A percentile compares a stretch with the other conserved stretches of the same genome.
Conservation (phyloP, 352 stramenopile genomes). For the Globisporangium acanthophoron region DNA sequence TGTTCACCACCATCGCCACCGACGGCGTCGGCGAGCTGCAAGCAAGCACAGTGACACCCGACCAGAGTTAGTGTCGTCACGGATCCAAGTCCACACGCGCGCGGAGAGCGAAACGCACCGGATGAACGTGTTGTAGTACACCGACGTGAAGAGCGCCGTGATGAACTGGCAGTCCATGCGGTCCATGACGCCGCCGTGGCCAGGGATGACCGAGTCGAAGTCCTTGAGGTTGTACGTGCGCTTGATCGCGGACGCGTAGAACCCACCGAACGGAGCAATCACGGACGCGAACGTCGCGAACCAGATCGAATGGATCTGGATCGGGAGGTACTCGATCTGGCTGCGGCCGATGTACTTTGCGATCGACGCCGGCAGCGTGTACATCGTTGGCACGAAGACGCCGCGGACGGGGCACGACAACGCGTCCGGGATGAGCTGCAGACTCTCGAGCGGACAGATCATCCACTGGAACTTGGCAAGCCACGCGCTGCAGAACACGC, state of each 20-base stretch:
- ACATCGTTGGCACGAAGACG: slow-evolving; percentile 56
- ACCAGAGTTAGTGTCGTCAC: neutral
- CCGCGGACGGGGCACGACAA: slow-evolving; percentile 55
- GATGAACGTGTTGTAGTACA: slow-evolving; percentile 98
- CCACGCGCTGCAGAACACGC: slow-evolving; percentile 89
- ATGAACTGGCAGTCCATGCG: slow-evolving; percentile 97
- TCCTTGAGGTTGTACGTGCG: slow-evolving; percentile 99
- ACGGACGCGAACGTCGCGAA: slow-evolving; percentile 97
- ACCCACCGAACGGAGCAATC: slow-evolving; percentile 98
- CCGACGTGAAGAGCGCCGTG: slow-evolving; percentile 92
- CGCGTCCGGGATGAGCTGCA: slow-evolving; percentile 67
- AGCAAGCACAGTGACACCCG: neutral
- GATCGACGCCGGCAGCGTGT: slow-evolving; percentile 70
- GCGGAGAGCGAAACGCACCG: slow-evolving; percentile 27
- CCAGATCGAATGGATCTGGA: slow-evolving; percentile 93
- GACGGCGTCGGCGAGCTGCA: slow-evolving; percentile 55
- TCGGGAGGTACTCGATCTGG: slow-evolving; percentile 82
- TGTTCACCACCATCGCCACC: slow-evolving; percentile 68
- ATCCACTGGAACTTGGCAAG: slow-evolving; percentile 93
- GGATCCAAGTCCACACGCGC: neutral
- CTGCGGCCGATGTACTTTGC: slow-evolving; percentile 69
- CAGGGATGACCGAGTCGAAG: slow-evolving; percentile 98
- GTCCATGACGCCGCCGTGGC: slow-evolving; percentile 97
- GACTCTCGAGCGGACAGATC: slow-evolving; percentile 88
- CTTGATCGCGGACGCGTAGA: slow-evolving; percentile 99